Percentiles rank a stretch among this genome's conserved stretches.
These are phyloP conservation scores for Arabidopsis thaliana DNA, from an alignment of 345 rosid genomes.

Conservation along the genomic window DNA sequence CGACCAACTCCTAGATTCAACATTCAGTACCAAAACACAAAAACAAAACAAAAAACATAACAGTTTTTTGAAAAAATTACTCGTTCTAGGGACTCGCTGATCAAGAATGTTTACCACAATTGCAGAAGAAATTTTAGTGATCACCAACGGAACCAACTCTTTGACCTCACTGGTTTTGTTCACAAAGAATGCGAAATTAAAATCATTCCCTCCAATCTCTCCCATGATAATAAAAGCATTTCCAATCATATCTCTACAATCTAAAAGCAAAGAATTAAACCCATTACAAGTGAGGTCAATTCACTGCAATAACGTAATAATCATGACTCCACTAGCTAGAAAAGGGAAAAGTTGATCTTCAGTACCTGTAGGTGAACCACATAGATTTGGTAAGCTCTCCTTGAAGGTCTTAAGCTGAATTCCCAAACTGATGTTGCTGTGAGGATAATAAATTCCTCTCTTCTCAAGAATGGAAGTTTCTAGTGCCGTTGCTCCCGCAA, in stretches of 20 bases:
- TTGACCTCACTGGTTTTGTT: slow-evolving; percentile 23
- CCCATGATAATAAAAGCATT: slow-evolving; percentile 59
- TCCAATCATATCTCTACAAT: slow-evolving; percentile 41
- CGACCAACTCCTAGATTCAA: slow-evolving; percentile 49
- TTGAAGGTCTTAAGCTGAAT: slow-evolving; percentile 53
- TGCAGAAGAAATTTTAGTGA: slow-evolving; percentile 43
- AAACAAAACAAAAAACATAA: background rate
- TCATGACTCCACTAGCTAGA: background rate
- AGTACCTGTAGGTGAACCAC: slow-evolving; percentile 44
- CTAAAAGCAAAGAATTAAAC: background rate
- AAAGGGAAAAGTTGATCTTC: background rate
- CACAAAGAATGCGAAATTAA: slow-evolving; percentile 34
- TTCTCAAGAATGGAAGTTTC: slow-evolving; percentile 29
- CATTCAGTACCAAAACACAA: slow-evolving; percentile 1
- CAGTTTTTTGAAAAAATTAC: background rate
- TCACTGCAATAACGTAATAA: background rate
- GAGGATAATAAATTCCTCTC: slow-evolving; percentile 38
- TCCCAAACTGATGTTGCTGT: slow-evolving; percentile 40
- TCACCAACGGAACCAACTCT: slow-evolving; percentile 50
- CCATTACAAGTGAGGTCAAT: background rate
- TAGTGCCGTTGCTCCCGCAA: slow-evolving; percentile 56
- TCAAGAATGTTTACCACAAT: slow-evolving; percentile 41
- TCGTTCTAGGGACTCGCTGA: background rate
- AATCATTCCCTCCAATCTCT: slow-evolving; percentile 68
- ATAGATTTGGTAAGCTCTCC: slow-evolving; percentile 45